Conservation (phyloP, 2,329 filamentous ascomycete species). For the Botrytis pseudocinerea region DNA sequence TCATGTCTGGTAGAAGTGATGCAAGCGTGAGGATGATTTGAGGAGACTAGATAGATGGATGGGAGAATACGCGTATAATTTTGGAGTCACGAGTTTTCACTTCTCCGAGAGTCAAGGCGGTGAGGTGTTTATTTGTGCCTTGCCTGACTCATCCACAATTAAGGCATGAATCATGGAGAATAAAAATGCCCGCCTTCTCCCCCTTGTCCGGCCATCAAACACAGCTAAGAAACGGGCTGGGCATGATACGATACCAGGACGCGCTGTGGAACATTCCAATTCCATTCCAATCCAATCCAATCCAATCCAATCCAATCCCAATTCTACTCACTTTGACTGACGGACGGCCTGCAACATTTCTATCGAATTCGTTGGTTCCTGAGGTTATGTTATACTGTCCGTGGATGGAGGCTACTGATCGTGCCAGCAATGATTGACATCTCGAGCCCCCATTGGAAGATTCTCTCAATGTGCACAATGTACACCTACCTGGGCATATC, state of each 20-base stretch:
- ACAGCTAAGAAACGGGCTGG: constrained; percentile 2
- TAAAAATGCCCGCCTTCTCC: not conserved
- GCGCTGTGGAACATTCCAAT: not conserved
- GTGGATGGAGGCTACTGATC: not conserved
- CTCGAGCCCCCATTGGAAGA: not conserved
- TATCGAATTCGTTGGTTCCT: not conserved
- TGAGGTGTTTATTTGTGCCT: not conserved
- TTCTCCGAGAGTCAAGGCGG: not conserved
- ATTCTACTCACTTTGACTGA: not conserved
- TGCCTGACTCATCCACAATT: not conserved
- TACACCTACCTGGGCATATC: not conserved
- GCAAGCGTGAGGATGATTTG: not conserved
- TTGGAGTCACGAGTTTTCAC: not conserved
- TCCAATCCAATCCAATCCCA: not conserved
- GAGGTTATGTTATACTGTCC: not conserved
- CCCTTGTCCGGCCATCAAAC: not conserved
- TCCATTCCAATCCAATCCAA: not conserved
- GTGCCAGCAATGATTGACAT: not conserved
- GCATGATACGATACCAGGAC: constrained; percentile 1
- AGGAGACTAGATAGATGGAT: not conserved
- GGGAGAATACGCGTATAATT: not conserved
- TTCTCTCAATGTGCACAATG: not conserved
- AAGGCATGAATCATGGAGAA: not conserved
- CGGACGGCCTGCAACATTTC: not conserved
- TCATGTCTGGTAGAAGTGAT: constrained; percentile 1